These are phyloP conservation scores for Lentinula guzmanii DNA, from an alignment of 768 basidiomycete genomes.

Conservation along the genomic window DNA sequence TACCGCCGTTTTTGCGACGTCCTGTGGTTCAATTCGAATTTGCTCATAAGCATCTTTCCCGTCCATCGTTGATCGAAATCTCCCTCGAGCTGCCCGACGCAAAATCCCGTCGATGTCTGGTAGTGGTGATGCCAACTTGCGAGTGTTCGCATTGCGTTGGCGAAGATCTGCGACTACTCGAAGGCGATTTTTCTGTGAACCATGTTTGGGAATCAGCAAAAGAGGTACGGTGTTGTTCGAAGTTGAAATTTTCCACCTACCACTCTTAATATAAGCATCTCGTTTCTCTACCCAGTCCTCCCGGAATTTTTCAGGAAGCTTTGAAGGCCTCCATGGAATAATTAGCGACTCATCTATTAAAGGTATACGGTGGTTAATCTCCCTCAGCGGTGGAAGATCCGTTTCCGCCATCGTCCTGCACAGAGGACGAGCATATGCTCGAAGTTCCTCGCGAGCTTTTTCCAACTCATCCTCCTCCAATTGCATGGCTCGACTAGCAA, in stretches of 20 bases:
- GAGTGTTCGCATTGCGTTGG: no score
- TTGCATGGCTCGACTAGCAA: conserved; percentile 9
- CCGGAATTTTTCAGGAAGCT: conserved; percentile 18
- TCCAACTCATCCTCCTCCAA: conserved; percentile 7
- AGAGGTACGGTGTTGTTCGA: conserved; percentile 11
- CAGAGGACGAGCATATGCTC: conserved; percentile 9
- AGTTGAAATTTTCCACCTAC: conserved; percentile 19
- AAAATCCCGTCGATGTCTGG: no score
- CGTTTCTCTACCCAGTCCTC: conserved; percentile 18
- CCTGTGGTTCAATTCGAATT: no score
- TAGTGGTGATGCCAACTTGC: no score
- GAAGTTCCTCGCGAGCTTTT: conserved; percentile 4
- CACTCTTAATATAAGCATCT: conserved; percentile 13
- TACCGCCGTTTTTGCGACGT: no score
- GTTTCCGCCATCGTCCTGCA: conserved; percentile 5
- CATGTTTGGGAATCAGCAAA: conserved; percentile 21
- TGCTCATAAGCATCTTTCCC: no score
- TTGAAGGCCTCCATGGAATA: conserved; percentile 13
- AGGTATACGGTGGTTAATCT: conserved; percentile 23
- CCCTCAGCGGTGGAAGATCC: conserved; percentile 18
- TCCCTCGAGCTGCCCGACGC: no score
- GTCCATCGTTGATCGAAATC: no score
- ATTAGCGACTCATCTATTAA: conserved; percentile 17
- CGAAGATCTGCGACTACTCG: no score
- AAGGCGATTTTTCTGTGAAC: no score